Conservation (phyloP, 306 rosid genomes). For the Leucaena leucocephala region DNA sequence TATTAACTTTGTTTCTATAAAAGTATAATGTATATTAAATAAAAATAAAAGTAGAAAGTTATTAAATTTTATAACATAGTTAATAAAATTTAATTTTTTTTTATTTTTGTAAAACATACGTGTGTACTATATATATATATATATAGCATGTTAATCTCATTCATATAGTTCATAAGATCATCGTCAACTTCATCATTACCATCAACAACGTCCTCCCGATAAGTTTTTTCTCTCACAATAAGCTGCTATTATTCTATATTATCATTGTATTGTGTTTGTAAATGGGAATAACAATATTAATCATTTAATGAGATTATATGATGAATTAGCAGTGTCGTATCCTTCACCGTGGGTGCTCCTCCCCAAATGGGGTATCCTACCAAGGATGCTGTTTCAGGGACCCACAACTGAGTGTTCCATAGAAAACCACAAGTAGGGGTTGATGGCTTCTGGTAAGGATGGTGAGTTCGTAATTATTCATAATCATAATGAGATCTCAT, state of each 20-base stretch:
- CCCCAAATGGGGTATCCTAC: conserved; percentile 51
- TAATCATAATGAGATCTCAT: no score
- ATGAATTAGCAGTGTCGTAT: not conserved
- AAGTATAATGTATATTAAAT: no score
- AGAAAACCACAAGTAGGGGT: conserved; percentile 47
- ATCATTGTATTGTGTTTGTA: not conserved
- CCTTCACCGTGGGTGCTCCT: conserved; percentile 22
- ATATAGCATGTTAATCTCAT: not conserved
- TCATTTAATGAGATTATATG: not conserved
- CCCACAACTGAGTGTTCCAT: conserved; percentile 39
- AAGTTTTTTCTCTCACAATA: not conserved
- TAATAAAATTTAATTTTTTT: no score
- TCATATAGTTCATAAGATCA: not conserved
- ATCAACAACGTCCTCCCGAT: conserved; percentile 46
- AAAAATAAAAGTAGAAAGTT: no score
- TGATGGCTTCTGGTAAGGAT: conserved; percentile 67
- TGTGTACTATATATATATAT: no score
- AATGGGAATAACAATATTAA: not conserved
- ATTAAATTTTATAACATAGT: no score
- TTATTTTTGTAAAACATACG: not conserved
- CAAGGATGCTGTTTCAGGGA: conserved; percentile 30
- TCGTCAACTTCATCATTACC: conserved; percentile 8
- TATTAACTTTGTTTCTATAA: no score
- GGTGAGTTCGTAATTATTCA: conserved; percentile 37
- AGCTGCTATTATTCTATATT: no score